Percentiles rank a stretch among this genome's conserved stretches.
Conservation (phyloP, 2,329 filamentous ascomycete genomes). For the Pezicula carpinea region DNA sequence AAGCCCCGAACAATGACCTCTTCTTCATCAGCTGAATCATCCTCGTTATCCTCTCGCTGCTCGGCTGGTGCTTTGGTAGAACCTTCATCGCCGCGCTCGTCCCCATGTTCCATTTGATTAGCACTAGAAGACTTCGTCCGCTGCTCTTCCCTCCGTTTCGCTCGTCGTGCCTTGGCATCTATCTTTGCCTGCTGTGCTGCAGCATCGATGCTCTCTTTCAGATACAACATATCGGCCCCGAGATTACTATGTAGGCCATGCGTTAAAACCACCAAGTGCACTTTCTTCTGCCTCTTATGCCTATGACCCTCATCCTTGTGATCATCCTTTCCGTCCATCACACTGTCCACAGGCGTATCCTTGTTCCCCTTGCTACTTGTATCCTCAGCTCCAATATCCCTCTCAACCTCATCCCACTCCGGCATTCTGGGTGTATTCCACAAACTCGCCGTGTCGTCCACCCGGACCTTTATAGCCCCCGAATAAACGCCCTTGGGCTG, state of each 20-base stretch:
- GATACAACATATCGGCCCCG: slow-evolving; percentile 90
- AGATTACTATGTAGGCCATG: slow-evolving; percentile 96
- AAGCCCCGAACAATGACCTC: slow-evolving; percentile 88
- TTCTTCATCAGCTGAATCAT: slow-evolving; percentile 56
- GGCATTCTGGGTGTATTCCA: slow-evolving; percentile 92
- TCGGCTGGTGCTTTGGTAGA: slow-evolving; percentile 6
- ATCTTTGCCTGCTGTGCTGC: slow-evolving; percentile 69
- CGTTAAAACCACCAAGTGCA: slow-evolving; percentile 88
- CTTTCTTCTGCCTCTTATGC: slow-evolving; percentile 62
- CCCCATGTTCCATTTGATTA: slow-evolving; percentile 13
- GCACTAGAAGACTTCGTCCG: slow-evolving; percentile 14
- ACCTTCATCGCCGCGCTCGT: slow-evolving; percentile 15
- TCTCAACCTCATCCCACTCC: slow-evolving; percentile 46
- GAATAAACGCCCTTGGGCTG: slow-evolving; percentile 79
- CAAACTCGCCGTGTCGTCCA: slow-evolving; percentile 82
- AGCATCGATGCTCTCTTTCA: slow-evolving; percentile 95
- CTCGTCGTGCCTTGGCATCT: slow-evolving; percentile 59
- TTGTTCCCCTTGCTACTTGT: slow-evolving; percentile 19
- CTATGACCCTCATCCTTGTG: slow-evolving; percentile 17
- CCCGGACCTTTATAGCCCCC: slow-evolving; percentile 68
- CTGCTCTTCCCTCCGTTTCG: slow-evolving; percentile 39
- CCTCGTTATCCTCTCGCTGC: slow-evolving; percentile 16
- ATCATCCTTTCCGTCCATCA: slow-evolving; percentile 16
- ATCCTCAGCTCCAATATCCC: slow-evolving; percentile 15
- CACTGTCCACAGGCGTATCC: slow-evolving; percentile 20